A percentile compares a stretch with the other conserved stretches of the same genome.
phyloP scores from a whole-genome alignment of 2,329 filamentous ascomycete species.

The Diaporthe vexans region DNA sequence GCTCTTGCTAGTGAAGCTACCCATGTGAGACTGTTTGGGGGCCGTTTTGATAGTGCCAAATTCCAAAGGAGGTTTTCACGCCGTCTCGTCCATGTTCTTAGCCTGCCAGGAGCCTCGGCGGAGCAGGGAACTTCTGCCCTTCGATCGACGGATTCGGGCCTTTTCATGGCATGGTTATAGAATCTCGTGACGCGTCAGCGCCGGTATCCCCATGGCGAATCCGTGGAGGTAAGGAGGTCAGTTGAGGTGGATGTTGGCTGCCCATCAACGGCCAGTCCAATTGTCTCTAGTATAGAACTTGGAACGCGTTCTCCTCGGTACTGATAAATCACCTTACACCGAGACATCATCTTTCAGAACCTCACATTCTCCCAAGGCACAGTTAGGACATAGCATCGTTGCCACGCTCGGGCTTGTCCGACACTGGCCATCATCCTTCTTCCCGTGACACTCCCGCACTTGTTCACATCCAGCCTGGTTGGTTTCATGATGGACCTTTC shows the following conservation, averaged over 20 bases:
- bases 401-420: neutral
- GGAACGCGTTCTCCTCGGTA: neutral
- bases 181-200: constrained; percentile 13
- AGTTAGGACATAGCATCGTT: neutral
- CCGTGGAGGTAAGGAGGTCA: constrained; percentile 4
- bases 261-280: neutral
- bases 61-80: neutral
- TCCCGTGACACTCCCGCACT: neutral
- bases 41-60: constrained; percentile 24
- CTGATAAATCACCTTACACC: too few relatives aligned
- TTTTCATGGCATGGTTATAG: neutral
- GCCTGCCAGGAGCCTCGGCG: constrained; percentile 8
- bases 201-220: neutral
- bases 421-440: neutral
- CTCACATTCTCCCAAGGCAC: neutral
- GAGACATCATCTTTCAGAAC: neutral
- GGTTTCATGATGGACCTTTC: neutral
- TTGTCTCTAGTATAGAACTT: neutral
- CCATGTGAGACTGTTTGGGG: constrained; percentile 28
- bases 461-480: neutral
- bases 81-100: neutral
- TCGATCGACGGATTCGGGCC: constrained; percentile 25
- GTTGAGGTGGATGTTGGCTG: neutral
- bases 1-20: constrained; percentile 10
- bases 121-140: constrained; percentile 17